Conservation (phyloP, 495 filamentous ascomycete genomes). For the Tuber melanosporum region DNA sequence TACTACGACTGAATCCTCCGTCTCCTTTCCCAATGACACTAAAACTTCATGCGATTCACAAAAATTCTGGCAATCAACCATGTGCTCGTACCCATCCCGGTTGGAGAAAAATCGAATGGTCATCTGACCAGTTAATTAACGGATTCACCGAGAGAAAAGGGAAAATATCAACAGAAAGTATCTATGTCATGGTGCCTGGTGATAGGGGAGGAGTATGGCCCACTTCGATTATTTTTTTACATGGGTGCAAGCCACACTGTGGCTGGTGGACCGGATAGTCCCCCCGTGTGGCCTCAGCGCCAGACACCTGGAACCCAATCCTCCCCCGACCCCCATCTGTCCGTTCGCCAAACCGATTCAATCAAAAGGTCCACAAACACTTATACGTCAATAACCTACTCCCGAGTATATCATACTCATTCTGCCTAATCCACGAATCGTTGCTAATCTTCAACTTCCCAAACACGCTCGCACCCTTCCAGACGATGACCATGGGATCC, state of each 20-base stretch:
- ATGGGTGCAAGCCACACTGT: neutral
- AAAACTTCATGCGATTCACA: neutral
- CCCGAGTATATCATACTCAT: conserved; percentile 85
- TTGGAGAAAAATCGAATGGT: neutral
- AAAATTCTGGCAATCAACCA: neutral
- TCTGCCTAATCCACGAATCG: conserved; percentile 83
- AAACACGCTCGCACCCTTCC: conserved; percentile 97
- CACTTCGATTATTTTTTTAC: neutral
- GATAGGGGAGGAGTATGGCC: neutral
- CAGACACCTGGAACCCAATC: neutral
- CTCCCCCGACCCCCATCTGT: neutral
- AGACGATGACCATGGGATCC: conserved; percentile 88
- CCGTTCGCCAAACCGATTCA: neutral
- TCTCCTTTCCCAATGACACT: neutral
- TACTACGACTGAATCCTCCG: no score
- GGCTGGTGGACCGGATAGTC: neutral
- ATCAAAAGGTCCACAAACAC: conserved; percentile 66
- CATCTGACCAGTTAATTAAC: neutral
- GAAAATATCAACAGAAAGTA: neutral
- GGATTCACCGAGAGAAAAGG: neutral
- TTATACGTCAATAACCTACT: conserved; percentile 75
- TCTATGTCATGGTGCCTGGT: neutral
- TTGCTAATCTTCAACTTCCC: conserved; percentile 79
- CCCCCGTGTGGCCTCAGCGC: neutral
- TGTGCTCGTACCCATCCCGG: neutral